phyloP scores from a whole-genome alignment of 106 monocot genomes.

The Allium sativum region DNA sequence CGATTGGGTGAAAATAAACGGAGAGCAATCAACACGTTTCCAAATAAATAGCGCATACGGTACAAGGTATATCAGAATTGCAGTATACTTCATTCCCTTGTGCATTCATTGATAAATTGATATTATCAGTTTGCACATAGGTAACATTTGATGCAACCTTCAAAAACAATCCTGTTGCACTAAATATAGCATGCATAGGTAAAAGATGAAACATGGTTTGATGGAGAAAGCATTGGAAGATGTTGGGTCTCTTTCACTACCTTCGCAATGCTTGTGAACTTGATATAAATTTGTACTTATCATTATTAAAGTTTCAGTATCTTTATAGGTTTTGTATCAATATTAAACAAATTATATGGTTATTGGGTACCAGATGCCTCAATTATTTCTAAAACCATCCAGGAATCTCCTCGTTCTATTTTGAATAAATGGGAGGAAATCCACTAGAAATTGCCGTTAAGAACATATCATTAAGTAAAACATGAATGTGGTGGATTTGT shows the following conservation, averaged over 20 bases:
- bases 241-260: slow-evolving; percentile 81
- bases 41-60: slow-evolving; percentile 40
- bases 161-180: slow-evolving; percentile 41
- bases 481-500: too few relatives aligned
- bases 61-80: slow-evolving; percentile 48
- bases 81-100: background rate
- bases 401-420: slow-evolving; percentile 65
- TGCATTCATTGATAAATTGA: background rate
- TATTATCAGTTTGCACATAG: slow-evolving; percentile 10
- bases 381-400: slow-evolving; percentile 38
- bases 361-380: slow-evolving; percentile 71
- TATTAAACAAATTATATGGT: too few relatives aligned
- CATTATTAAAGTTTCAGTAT: too few relatives aligned
- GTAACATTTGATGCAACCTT: slow-evolving; percentile 47
- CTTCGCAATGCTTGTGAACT: slow-evolving; percentile 75
- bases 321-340: too few relatives aligned
- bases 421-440: slow-evolving; percentile 68
- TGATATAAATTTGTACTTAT: too few relatives aligned
- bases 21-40: slow-evolving; percentile 11
- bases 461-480: slow-evolving; percentile 24
- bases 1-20: slow-evolving; percentile 38
- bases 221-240: slow-evolving; percentile 82
- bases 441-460: slow-evolving; percentile 52
- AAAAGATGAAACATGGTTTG: slow-evolving; percentile 82
- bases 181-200: slow-evolving; percentile 78